Conservation (phyloP, 345 rosid genomes). For the Acer negundo region DNA sequence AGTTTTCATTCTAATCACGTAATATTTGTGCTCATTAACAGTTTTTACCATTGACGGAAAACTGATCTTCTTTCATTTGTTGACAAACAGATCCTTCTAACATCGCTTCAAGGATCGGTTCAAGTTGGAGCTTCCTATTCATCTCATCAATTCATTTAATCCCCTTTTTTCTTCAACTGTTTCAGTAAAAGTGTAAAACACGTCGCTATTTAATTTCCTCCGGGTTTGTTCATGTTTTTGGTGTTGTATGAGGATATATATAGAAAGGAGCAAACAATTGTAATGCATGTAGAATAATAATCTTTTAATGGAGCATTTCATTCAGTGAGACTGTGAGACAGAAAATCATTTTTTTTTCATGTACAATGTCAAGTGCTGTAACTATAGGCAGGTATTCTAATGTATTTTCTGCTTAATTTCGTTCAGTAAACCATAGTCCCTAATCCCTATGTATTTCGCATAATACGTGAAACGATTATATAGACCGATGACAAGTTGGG, state of each 20-base stretch:
- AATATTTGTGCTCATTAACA: neutral
- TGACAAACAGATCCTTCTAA: slow-evolving; percentile 36
- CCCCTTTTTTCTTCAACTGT: slow-evolving; percentile 37
- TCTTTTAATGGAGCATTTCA: neutral
- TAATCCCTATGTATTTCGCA: too few relatives aligned
- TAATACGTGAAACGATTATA: too few relatives aligned
- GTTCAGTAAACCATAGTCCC: too few relatives aligned
- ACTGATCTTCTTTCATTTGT: neutral
- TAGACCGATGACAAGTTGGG: too few relatives aligned
- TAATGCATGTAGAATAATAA: neutral
- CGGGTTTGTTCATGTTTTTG: neutral
- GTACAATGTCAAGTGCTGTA: neutral
- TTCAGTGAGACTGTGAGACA: neutral
- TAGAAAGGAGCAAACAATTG: neutral
- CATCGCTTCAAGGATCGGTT: slow-evolving; percentile 32
- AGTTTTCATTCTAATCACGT: neutral
- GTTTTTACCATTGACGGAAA: neutral
- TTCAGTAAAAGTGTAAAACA: slow-evolving; percentile 15
- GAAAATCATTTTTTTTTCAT: neutral
- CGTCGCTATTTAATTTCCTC: too few relatives aligned
- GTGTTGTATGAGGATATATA: neutral
- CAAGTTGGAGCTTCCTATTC: slow-evolving; percentile 33
- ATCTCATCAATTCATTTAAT: slow-evolving; percentile 29
- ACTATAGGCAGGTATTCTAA: too few relatives aligned
- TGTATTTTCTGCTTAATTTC: too few relatives aligned